Evolutionary conservation across 2,329 filamentous ascomycete species (phyloP).

Genomic region (Stagonosporopsis rhizophila): DNA sequence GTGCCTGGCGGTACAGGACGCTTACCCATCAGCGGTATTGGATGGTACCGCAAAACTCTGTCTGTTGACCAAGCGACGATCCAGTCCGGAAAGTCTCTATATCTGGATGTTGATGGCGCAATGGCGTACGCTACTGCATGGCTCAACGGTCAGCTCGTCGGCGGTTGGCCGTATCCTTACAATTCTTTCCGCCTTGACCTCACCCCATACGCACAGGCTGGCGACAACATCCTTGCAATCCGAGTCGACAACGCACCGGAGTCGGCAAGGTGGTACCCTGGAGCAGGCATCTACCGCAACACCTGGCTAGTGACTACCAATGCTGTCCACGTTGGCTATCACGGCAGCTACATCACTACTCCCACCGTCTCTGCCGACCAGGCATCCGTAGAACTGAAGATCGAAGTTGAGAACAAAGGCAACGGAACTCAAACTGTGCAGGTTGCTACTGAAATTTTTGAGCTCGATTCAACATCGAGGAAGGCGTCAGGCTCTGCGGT

Average conservation of each 20-base stretch:
- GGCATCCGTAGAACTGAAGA: slow-evolving; percentile 54
- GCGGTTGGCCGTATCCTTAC: slow-evolving; percentile 62
- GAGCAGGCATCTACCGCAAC: slow-evolving; percentile 62
- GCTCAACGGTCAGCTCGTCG: slow-evolving; percentile 59
- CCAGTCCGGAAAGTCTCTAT: slow-evolving; percentile 52
- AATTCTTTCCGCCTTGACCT: slow-evolving; percentile 61
- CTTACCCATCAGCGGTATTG: slow-evolving; percentile 61
- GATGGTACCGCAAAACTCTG: slow-evolving; percentile 60
- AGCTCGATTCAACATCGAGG: slow-evolving; percentile 45
- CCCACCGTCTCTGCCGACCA: slow-evolving; percentile 54
- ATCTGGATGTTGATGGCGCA: slow-evolving; percentile 59
- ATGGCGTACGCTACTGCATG: slow-evolving; percentile 62
- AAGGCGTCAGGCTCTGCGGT: slow-evolving; percentile 31
- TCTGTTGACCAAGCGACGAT: slow-evolving; percentile 29
- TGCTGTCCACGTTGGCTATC: slow-evolving; percentile 56
- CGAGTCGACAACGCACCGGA: slow-evolving; percentile 59
- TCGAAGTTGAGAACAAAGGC: slow-evolving; percentile 58
- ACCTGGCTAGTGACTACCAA: slow-evolving; percentile 61
- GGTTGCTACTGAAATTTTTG: slow-evolving; percentile 53
- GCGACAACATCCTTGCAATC: slow-evolving; percentile 57
- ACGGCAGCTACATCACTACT: slow-evolving; percentile 58
- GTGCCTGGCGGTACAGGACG: slow-evolving; percentile 54
- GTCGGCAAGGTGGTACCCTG: slow-evolving; percentile 63
- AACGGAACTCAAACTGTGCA: slow-evolving; percentile 44
- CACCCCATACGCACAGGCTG: slow-evolving; percentile 51